Evolutionary conservation across 108 stramenopile genomes (phyloP), one percentile per base, ranked within the genome.

Genomic region (Conticribra guillardii): DNA sequence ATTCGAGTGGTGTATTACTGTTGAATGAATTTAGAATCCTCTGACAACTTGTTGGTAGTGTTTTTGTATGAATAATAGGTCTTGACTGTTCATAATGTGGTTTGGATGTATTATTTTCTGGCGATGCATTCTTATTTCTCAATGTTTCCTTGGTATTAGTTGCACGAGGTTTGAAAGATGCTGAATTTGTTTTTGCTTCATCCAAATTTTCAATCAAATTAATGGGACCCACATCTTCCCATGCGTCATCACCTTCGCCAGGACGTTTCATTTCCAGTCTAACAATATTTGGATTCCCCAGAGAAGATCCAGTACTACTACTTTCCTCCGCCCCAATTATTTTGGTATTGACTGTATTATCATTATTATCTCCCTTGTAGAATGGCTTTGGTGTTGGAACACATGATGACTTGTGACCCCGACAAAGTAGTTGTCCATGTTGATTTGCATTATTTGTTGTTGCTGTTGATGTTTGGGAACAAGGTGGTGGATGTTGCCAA

Each of bases 161-260:
- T 41, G 5, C 46, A 51, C 9, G 17, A 51, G 4, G 44, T 41
- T 48, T 16, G n/a, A 19, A 18, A 34, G 28, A 19, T 44, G 24
- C n/a, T 27, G 68, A 26, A 58, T 69, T 46, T 19, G 56, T 46
- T 15, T 18, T 46, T 21, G 19, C 19, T 27, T 41, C 49, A 16
- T 46, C 64, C 7, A 37, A 23, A 26, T 56, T 53, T 16, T 47
- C 46, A 46, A 62, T 14, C 28, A 76, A 24, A 47, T 69, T 54
- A 28, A 76, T 69, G 15, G 67, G 74, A 0, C 74, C 74, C 4
- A 54, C 74, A 63, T 76, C 68, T 28, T 54, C 4, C 74, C 74
- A 76, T 5, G 37, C 5, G 11, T 11, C 37, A 11, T 52, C 31
- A 24, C 45, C 60, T 2, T 53, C 32, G n/a, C 61, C 60, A 29